Base-by-base conservation (phyloP, 2,329 filamentous ascomycete genomes). In the Colletotrichum tropicicola region DNA sequence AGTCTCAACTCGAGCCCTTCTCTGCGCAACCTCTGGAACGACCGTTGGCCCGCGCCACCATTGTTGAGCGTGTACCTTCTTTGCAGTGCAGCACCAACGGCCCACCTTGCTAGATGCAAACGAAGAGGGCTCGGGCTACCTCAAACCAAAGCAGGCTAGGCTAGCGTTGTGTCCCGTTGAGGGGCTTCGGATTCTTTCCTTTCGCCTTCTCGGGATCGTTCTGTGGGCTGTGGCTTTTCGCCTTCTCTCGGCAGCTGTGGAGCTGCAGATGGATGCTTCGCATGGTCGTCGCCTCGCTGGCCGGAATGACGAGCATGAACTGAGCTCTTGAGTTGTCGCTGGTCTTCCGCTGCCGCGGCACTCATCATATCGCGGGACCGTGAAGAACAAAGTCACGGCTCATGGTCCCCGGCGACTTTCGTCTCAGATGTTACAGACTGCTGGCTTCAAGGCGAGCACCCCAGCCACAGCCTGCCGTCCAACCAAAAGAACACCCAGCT, bases 351-450 rank as follows among this genome's bases (percentile, higher is more conserved):
- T n/a, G n/a, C n/a, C n/a, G n/a, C n/a, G n/a, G n/a, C n/a, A n/a
- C n/a, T n/a, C n/a, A n/a, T n/a, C n/a, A n/a, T n/a, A n/a, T n/a
- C n/a, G n/a, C n/a, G n/a, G n/a, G n/a, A n/a, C n/a, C n/a, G n/a
- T n/a, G n/a, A n/a, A n/a, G n/a, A n/a, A n/a, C n/a, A n/a, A n/a
- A n/a, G n/a, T n/a, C n/a, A n/a, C n/a, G n/a, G n/a, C n/a, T n/a
- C n/a, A n/a, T n/a, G n/a, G n/a, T n/a, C n/a, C 2, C 12, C 25
- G n/a, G 37, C 21, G 17, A 2, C 13, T 17, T 19, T 8, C 32
- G 55, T 51, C 23, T 58, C 32, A 51, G 44, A 58, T 44, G 41
- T n/a, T 41, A 43, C 44, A 45, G 30, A 30, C 41, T 25, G 17
- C 19, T 17, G 35, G 21, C 30, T 15, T 30, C 30, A 23, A 27